Conservation (phyloP, 306 rosid species). For the Quercus engelmannii region DNA sequence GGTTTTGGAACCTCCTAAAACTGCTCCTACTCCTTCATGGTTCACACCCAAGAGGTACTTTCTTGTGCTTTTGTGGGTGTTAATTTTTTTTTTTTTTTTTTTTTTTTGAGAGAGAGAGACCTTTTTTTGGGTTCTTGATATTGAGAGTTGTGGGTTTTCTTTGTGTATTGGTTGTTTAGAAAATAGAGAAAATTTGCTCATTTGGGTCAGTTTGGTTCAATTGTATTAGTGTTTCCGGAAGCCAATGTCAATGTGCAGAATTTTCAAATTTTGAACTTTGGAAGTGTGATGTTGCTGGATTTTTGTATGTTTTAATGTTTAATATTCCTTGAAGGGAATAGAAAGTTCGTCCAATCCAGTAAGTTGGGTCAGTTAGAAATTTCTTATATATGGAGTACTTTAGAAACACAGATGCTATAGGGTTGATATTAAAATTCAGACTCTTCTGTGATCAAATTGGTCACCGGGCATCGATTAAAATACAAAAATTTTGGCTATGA, state of each 20-base stretch:
- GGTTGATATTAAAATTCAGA: background rate
- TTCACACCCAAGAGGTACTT: slow-evolving; percentile 73
- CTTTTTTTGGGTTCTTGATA: background rate
- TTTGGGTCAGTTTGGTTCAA: background rate
- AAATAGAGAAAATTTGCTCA: background rate
- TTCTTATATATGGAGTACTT: background rate
- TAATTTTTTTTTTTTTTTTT: background rate
- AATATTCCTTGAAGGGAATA: background rate
- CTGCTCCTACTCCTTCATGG: slow-evolving; percentile 59
- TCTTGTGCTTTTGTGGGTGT: background rate
- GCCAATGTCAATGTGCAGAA: background rate
- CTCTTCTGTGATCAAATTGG: background rate
- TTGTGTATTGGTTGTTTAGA: background rate
- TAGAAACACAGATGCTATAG: background rate
- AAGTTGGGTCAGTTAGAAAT: background rate
- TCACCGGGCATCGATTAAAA: background rate
- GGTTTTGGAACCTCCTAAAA: background rate
- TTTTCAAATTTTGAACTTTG: background rate
- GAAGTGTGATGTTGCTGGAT: background rate
- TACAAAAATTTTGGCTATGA: background rate
- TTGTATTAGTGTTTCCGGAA: background rate
- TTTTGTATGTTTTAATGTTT: background rate
- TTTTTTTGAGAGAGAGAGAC: slow-evolving; percentile 2
- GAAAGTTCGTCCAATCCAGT: background rate
- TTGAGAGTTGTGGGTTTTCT: background rate